Base-by-base conservation (phyloP, 345 rosid genomes). In the Camelina neglecta region DNA sequence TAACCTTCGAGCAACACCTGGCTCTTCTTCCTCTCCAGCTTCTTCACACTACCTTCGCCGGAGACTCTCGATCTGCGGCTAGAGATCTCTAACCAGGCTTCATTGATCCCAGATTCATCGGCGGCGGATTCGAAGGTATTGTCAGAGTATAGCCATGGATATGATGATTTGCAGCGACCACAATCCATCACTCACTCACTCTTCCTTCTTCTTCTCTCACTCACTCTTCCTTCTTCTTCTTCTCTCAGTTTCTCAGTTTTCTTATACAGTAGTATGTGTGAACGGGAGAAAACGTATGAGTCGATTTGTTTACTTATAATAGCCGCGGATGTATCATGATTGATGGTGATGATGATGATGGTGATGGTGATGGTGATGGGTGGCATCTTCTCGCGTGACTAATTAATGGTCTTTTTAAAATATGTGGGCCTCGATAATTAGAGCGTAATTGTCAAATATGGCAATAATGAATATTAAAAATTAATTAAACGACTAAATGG, bases 1-100 rank as follows among this genome's bases (percentile, higher is more conserved):
- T 91, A 93, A 24, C 97, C 93, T 71, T 93, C 97, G 0, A 93
- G 72, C 83, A 93, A 62, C 35, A 93, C 96, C 23, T 86, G 96
- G 55, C 83, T 93, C 88, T 83, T 93, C 84, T 88, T 93, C 83
- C 80, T 92, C 79, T 81, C 83, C 29, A 72, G 82, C 36, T 60
- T 80, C 53, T 80, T 71, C 69, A 21, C 0, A 21, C 36, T 66
- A 20, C 12, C 42, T 4, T 42, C 58, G 20, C 75, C 63, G 47
- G 47, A 5, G 36, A 20, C 8, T 42, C 11, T 60, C 60, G 74
- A 67, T 68, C 63, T 3, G 1, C 74, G 62, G 39, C 15, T 68
- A 0, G 69, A 51, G 60, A 68, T 31, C 56, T 75, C 63, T 12
- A 60, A 20, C 79, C 74, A 75, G 0, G 79, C 57, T 42, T 53